Evolutionary conservation across 345 rosid species (phyloP).

Genomic region (Conringia planisiliqua): DNA sequence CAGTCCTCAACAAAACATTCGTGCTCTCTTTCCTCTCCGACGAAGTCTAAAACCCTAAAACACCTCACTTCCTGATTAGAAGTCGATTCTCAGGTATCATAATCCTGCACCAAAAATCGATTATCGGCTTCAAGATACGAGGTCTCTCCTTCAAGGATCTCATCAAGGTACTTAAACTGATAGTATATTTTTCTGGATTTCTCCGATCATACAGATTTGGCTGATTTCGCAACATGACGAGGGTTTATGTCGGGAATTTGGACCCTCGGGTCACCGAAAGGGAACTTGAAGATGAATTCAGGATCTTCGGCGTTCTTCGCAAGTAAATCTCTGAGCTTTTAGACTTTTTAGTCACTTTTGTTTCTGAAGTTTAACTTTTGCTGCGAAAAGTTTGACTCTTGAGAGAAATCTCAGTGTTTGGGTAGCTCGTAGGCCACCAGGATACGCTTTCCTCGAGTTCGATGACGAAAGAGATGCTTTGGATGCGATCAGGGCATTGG

Average conservation of each 20-base stretch:
- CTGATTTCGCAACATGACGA: conserved; percentile 47
- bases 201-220: conserved; percentile 7
- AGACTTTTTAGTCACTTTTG: neutral
- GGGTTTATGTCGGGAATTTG: conserved; percentile 72
- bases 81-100: neutral
- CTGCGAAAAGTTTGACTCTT: neutral
- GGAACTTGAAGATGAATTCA: conserved; percentile 79
- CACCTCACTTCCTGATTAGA: neutral
- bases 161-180: neutral
- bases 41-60: conserved; percentile 20
- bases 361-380: neutral
- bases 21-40: neutral
- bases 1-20: neutral
- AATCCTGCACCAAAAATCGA: neutral
- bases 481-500: conserved; percentile 69
- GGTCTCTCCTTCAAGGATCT: neutral
- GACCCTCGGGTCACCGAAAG: conserved; percentile 67
- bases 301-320: conserved; percentile 63
- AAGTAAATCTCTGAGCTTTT: conserved; percentile 36
- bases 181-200: neutral
- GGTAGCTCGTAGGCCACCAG: conserved; percentile 95
- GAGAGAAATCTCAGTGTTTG: conserved; percentile 60
- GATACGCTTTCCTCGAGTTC: conserved; percentile 84
- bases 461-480: conserved; percentile 78
- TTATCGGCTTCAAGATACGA: neutral